Evolutionary conservation across 2,329 filamentous ascomycete species (phyloP), one percentile per base, ranked within the genome.

Genomic region (Davidsoniella virescens): DNA sequence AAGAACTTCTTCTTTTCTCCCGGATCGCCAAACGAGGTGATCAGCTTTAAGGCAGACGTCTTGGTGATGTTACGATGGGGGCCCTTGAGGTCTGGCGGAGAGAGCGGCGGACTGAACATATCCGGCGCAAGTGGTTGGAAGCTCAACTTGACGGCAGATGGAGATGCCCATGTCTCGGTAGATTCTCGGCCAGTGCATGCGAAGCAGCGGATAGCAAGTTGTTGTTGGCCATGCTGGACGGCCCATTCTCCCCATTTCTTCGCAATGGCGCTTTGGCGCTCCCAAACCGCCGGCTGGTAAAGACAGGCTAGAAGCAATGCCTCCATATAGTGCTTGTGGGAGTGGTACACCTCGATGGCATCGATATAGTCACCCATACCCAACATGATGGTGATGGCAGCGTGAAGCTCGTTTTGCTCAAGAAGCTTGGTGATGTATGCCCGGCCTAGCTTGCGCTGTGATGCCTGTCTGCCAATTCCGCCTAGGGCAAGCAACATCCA

Each of bases 401-500:
- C 87, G 61, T 98, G 88, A 2, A 95, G 71, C 58, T 98, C 92
- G 25, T 87, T 87, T 55, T 82, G 85, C 63, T 93, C 87, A 1
- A 98, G 73, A 1, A 98, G 71, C 46, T 87, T 80, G 63, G 94
- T 88, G 1, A 94, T 86, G 57, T 94, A 94, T 2, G 87, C 82
- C 52, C 90, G 83, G 1, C 86, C 87, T 14, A 96, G 78, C 62
- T 94, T 93, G 62, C 93, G 88, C 59, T 93, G 85, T 1, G 87
- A 87, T 37, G 78, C 72, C 18, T 67, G 63, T 2, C 79, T 76
- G 47, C 84, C 87, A 65, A 96, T 93, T 39, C 86, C 84, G 60
- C 86, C 94, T 47, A 98, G 67, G 9, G 92, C 90, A 36, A 98
- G 69, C 52, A 96, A 68, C 87, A 98, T 95, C 92, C 92, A 98